These are phyloP conservation scores for Calocybe cyanea DNA, from an alignment of 768 basidiomycete species.

Conservation along the genomic window DNA sequence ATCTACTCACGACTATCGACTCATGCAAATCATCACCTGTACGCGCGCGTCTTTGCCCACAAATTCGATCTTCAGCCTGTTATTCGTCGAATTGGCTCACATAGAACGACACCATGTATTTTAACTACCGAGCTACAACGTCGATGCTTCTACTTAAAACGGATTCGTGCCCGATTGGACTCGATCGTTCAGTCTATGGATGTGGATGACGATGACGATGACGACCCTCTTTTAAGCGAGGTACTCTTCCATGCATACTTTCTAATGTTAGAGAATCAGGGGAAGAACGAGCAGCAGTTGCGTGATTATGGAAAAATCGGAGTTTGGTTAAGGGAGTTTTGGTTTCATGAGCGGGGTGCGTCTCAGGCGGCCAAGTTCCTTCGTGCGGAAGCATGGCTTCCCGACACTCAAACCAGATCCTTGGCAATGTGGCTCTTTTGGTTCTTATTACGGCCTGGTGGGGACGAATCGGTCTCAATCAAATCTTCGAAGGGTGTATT, in stretches of 20 bases:
- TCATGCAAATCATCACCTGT: conserved; percentile 59
- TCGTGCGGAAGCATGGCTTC: conserved; percentile 51
- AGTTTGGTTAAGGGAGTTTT: conserved; percentile 61
- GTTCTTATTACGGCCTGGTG: conserved; percentile 63
- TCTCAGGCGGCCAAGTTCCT: conserved; percentile 44
- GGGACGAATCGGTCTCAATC: conserved; percentile 19
- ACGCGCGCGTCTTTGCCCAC: conserved; percentile 61
- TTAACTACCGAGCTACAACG: conserved; percentile 62
- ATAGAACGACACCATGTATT: conserved; percentile 33
- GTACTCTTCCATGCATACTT: conserved; percentile 66
- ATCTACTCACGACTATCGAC: conserved; percentile 49
- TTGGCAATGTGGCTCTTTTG: conserved; percentile 80
- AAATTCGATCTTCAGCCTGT: conserved; percentile 64
- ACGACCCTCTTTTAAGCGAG: conserved; percentile 31
- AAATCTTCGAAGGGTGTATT: not conserved
- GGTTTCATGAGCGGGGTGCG: conserved; percentile 58
- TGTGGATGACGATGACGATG: conserved; percentile 12
- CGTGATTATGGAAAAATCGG: conserved; percentile 62
- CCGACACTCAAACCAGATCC: conserved; percentile 45
- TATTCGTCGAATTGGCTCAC: conserved; percentile 44
- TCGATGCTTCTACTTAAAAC: conserved; percentile 56
- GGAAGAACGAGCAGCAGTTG: conserved; percentile 68
- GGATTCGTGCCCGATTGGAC: conserved; percentile 45
- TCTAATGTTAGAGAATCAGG: conserved; percentile 81
- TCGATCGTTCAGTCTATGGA: conserved; percentile 26